Evolutionary conservation across 75 land plant species (phyloP), one percentile per base, ranked within the genome.

Genomic region (Chamaecyparis obtusa): DNA sequence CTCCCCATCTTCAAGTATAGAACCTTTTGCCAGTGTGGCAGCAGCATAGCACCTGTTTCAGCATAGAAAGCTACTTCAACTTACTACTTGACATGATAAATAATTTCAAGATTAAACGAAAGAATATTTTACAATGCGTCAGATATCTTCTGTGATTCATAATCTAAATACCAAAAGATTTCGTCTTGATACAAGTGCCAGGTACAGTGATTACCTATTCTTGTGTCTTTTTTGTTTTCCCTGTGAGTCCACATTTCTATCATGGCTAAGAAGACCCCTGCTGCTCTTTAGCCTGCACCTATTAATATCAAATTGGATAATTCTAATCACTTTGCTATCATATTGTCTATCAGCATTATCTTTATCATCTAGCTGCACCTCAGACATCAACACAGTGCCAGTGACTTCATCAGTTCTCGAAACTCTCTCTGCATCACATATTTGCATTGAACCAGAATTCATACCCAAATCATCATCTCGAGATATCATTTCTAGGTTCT

Each of bases 11-110:
- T 92, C 94, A 37, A 88, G 39, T 84, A 91, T 88, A 78, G 91
- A 92, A 84, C 85, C 86, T 60, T 83, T 39, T 16, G 89, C 93
- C 81, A 97, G 56, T 57, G 97, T 92, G 76, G 99, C 95, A 88
- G 97, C 97, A 85, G 90, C 39, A 84, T 92, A 97, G 81, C 87
- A 87, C 88, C 97, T 97, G 85, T 36, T 27, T 67, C 80, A 27
- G 36, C 76, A 88, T 15, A 71, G 27, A 27, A 16, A 11, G 27
- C 21, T 24, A 64, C 69, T 64, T 64, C 0, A 64, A 64, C 69
- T 64, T 64, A 64, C 69, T 7, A 7, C 7, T 64, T 24, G 8
- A 64, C 21, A 39, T 21, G 21, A 16, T 19, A 84, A 32, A 5
- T 21, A 24, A 6, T 64, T 64, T 64, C 39, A n/a, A 16, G 84